These are phyloP conservation scores for Penicillium sp. DNA, from an alignment of 2,329 filamentous ascomycete genomes.

Conservation along the genomic window DNA sequence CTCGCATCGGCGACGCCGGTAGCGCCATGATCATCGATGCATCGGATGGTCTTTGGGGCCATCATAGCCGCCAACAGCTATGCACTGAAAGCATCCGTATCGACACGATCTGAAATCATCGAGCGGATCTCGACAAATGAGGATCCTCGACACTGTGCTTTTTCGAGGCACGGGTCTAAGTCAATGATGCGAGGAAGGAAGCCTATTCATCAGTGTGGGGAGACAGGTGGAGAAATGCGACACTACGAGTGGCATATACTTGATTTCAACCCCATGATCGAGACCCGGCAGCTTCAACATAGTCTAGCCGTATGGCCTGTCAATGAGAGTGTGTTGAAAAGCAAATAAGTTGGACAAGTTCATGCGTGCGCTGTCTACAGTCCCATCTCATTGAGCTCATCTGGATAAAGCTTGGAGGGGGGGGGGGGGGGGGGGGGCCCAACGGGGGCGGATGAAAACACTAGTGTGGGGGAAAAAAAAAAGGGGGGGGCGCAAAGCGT, in stretches of 20 bases:
- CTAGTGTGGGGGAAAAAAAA: no score
- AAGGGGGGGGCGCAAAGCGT: no score
- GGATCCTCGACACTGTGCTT: constrained; percentile 1
- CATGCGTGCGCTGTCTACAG: no score
- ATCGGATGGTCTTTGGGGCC: background rate
- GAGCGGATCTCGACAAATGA: constrained; percentile 6
- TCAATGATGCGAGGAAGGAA: constrained; percentile 15
- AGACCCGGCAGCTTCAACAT: no score
- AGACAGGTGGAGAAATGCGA: constrained; percentile 5
- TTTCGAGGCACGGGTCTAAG: constrained; percentile 5
- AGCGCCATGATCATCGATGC: background rate
- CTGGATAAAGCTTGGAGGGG: no score
- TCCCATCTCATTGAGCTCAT: no score
- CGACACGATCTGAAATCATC: constrained; percentile 7
- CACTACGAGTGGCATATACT: constrained; percentile 8
- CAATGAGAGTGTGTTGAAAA: no score
- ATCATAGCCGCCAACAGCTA: background rate
- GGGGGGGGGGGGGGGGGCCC: no score
- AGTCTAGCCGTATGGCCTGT: no score
- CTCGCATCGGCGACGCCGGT: constrained; percentile 6
- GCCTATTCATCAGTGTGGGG: background rate
- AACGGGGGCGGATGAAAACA: no score
- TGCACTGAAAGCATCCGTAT: constrained; percentile 1
- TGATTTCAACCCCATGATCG: constrained; percentile 1
- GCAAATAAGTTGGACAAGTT: no score